Evolutionary conservation across 1,139 yeast species (phyloP), one percentile per base, ranked within the genome.

Genomic region (Saccharomycopsis crataegensis): DNA sequence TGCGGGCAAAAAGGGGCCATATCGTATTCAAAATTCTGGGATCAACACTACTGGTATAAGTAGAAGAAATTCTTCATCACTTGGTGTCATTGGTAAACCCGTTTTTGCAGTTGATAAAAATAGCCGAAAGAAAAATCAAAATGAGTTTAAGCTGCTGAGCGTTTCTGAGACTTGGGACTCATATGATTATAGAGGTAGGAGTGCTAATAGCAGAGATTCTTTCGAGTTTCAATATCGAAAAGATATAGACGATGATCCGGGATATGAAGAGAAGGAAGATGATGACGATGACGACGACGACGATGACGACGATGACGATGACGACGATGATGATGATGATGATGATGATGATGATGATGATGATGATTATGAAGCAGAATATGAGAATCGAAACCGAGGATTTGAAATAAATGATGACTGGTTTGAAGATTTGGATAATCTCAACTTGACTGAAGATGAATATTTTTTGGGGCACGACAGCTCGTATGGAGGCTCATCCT

Each of bases 211-310:
- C 28, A 22, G 28, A 22, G 28, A 22, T 22, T 22, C 28, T 22
- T 22, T 22, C 4, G 28, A 22, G 28, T 22, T 22, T 22, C 28
- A 22, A 22, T 22, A 22, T 22, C 28, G 28, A 22, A 22, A 22
- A 22, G 28, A 22, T 4, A 22, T 22, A 22, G 28, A 22, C 28
- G 28, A 22, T 22, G 28, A 22, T 22, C 28, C n/a, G 3, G 12
- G 37, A 6, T 28, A 11, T 37, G 41, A 37, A 14, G 41, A 22
- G 12, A 17, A 11, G 46, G 44, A 32, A 14, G 52, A 47, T 16
- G 51, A 52, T 36, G 48, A 46, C 17, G 50, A 46, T 14, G 53
- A 45, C 37, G 46, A 47, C 32, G 48, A 46, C 37, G 53, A 51
- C 17, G 53, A 53, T n/a, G 53, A 41, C n/a, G 28, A 22, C 4